A percentile compares a stretch with the other conserved stretches of the same genome.
Evolutionary conservation across 345 rosid species (phyloP).

Genomic region (Citrus inodora): DNA sequence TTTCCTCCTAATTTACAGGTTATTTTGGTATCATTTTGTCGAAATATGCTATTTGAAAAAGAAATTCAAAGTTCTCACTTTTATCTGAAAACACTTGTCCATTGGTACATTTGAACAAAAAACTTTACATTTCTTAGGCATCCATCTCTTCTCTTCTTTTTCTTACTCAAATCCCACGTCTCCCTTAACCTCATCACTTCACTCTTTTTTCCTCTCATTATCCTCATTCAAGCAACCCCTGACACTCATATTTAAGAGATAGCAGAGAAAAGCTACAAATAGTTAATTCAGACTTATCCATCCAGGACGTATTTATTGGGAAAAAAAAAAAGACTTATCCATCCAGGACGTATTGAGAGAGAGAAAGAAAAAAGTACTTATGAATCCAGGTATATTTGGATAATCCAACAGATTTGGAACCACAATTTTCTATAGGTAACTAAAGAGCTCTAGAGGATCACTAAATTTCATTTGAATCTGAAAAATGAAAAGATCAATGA

Average conservation of each 20-base stretch:
- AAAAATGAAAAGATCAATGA: neutral
- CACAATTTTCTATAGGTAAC: neutral
- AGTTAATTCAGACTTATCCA: neutral
- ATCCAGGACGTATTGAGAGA: neutral
- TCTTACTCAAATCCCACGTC: neutral
- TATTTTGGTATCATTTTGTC: neutral
- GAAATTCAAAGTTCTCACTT: neutral
- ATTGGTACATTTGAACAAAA: neutral
- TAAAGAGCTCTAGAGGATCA: neutral
- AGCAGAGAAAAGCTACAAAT: neutral
- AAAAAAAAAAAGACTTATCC: neutral
- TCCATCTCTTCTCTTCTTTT: neutral
- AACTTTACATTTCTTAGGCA: neutral
- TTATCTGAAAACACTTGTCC: neutral
- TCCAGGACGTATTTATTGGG: neutral
- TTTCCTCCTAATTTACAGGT: neutral
- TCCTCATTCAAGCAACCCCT: neutral
- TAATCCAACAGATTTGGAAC: neutral
- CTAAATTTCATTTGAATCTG: neutral
- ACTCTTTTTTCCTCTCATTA: neutral
- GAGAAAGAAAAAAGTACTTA: no score
- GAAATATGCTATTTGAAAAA: neutral
- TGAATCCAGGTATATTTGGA: neutral
- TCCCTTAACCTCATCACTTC: neutral
- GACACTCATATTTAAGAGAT: neutral